A percentile compares a stretch with the other conserved stretches of the same genome.
Evolutionary conservation across 2,329 filamentous ascomycete species (phyloP).

Genomic region (Neofusicoccum kwambonambiense): DNA sequence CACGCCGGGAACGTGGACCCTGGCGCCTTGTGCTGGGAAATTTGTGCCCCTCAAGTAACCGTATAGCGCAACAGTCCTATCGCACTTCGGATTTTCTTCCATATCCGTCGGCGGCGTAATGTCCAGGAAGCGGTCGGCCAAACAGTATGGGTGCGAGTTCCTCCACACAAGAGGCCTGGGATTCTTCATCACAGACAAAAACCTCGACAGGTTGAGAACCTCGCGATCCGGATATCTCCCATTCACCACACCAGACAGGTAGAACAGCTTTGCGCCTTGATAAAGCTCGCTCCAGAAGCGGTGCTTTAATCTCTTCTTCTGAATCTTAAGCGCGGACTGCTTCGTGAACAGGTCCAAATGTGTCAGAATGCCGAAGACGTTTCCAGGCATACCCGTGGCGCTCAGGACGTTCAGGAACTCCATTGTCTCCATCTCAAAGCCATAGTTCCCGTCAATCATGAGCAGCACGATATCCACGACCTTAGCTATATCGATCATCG

Average conservation of each 20-base stretch:
- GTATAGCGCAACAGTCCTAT: slow-evolving; percentile 85
- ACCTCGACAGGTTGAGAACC: slow-evolving; percentile 90
- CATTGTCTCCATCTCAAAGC: slow-evolving; percentile 99
- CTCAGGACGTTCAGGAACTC: slow-evolving; percentile 93
- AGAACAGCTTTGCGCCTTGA: slow-evolving; percentile 95
- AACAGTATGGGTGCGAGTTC: slow-evolving; percentile 90
- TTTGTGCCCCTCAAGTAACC: slow-evolving; percentile 95
- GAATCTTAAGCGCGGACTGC: slow-evolving; percentile 83
- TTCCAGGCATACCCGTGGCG: slow-evolving; percentile 96
- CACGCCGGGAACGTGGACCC: slow-evolving; percentile 88
- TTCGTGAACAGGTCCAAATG: slow-evolving; percentile 96
- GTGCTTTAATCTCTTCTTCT: slow-evolving; percentile 95
- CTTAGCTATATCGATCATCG: slow-evolving; percentile 96
- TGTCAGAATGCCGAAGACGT: slow-evolving; percentile 95
- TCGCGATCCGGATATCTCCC: slow-evolving; percentile 95
- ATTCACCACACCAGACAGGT: slow-evolving; percentile 93
- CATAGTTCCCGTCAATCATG: slow-evolving; percentile 98
- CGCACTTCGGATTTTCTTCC: slow-evolving; percentile 84
- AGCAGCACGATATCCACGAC: slow-evolving; percentile 95
- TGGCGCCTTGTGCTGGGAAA: slow-evolving; percentile 79
- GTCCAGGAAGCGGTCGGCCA: slow-evolving; percentile 93
- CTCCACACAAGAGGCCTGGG: slow-evolving; percentile 94
- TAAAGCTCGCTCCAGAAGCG: slow-evolving; percentile 96
- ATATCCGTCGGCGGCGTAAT: slow-evolving; percentile 90
- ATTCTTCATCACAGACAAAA: slow-evolving; percentile 98